Conservation (phyloP, 2,329 filamentous ascomycete genomes). For the Grosmannia penicillata region DNA sequence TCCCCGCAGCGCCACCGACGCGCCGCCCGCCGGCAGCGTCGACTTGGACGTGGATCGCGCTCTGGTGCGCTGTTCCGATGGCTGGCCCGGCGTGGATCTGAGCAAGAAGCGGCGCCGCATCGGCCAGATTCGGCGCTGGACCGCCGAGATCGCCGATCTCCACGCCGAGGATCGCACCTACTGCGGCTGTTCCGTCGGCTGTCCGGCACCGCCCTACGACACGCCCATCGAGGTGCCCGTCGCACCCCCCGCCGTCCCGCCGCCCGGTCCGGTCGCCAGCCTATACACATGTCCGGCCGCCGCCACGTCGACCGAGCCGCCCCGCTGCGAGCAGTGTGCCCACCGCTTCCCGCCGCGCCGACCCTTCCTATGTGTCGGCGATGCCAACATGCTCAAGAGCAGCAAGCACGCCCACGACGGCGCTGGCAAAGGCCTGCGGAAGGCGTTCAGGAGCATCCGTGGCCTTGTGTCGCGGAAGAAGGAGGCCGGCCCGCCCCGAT, state of each 20-base stretch:
- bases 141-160: conserved; percentile 28
- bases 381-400: neutral
- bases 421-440: conserved; percentile 3
- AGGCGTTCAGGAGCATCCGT: conserved; percentile 5
- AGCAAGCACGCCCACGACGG: neutral
- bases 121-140: conserved; percentile 33
- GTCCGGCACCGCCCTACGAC: neutral
- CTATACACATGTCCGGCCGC: neutral
- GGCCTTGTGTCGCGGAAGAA: conserved; percentile 4
- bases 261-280: neutral
- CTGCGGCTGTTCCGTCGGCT: conserved; percentile 16
- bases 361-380: conserved; percentile 2
- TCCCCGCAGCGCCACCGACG: neutral
- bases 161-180: conserved; percentile 11
- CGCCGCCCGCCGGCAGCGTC: neutral
- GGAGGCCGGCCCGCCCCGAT: neutral
- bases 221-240: neutral
- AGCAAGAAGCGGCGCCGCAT: conserved; percentile 11
- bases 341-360: conserved; percentile 2
- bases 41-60: neutral
- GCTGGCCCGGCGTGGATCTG: conserved; percentile 6
- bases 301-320: neutral
- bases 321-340: conserved; percentile 1
- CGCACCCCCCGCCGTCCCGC: neutral
- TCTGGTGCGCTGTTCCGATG: neutral